Conservation (phyloP, 768 basidiomycete species). For the Lactarius evosmus region DNA sequence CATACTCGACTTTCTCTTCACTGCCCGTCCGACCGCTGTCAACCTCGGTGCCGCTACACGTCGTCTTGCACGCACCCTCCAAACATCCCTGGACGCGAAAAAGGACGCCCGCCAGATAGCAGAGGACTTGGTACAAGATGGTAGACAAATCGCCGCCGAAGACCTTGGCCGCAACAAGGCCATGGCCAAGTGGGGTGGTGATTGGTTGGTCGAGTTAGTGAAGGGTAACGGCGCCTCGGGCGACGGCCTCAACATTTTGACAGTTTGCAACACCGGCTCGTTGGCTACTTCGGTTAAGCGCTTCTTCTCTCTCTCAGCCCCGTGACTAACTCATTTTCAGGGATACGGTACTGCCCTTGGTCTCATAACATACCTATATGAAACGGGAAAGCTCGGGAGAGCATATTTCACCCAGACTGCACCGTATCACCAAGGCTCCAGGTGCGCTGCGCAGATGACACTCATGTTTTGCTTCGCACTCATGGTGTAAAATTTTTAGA, state of each 20-base stretch:
- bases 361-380: conserved; percentile 85
- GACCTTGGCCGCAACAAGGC: conserved; percentile 82
- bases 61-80: conserved; percentile 57
- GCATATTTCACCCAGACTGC: conserved; percentile 94
- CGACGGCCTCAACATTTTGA: conserved; percentile 71
- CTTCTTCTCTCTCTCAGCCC: conserved; percentile 2
- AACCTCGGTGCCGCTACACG: conserved; percentile 87
- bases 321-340: conserved; percentile 38
- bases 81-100: conserved; percentile 37
- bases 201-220: conserved; percentile 68
- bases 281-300: conserved; percentile 82
- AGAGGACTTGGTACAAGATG: conserved; percentile 64
- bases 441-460: conserved; percentile 39
- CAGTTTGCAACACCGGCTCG: conserved; percentile 97
- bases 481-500: conserved; percentile 39
- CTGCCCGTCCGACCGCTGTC: conserved; percentile 93
- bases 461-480: not conserved
- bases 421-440: conserved; percentile 91
- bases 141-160: conserved; percentile 72
- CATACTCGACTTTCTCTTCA: conserved; percentile 69
- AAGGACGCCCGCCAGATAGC: conserved; percentile 45
- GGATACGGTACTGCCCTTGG: conserved; percentile 96
- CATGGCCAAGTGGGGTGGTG: conserved; percentile 83
- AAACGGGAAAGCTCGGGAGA: conserved; percentile 67
- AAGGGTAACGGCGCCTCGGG: conserved; percentile 41